Base-by-base conservation (phyloP, 177 flowering plant genomes). In the Vitis hybrid region DNA sequence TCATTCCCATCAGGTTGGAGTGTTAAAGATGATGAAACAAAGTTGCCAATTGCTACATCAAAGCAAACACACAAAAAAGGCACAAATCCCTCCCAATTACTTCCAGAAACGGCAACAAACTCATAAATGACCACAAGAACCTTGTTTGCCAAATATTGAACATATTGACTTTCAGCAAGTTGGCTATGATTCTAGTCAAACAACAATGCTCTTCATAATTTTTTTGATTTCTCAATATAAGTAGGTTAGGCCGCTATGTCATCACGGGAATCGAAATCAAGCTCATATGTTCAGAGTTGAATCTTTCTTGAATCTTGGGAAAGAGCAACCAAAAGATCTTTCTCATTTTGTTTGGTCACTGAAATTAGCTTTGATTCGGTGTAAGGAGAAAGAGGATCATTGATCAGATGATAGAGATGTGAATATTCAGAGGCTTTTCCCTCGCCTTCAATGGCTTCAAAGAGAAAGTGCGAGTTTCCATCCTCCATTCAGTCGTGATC, bases 131-230 rank as follows among this genome's bases (percentile, higher is more conserved):
- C 79, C 19, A 87, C 81, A n/a, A 91, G 80, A 69, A 80, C 69
- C 21, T 88, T 94, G 76, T 80, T 81, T 1, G 84, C 74, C 18
- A 82, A 55, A 76, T 92, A 97, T 56, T 72, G 86, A 73, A 87
- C 76, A 77, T 73, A 88, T 68, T 72, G 79, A 79, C 78, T 88
- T 61, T 79, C 72, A 18, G 68, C 60, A 89, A 76, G 51, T 76
- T 70, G 60, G 66, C 75, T 17, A 86, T 60, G 30, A 81, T 70
- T 39, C 60, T 67, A 54, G 74, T 61, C n/a, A 83, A 66, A 70
- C 86, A 82, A 23, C 68, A 68, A 65, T 64, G 71, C 18, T 71
- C 79, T 51, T 60, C 77, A 30, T 18, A 52, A 64, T 58, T 17
- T 10, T 23, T 69, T 5, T 18, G 62, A 69, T n/a, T 60, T 18